Evolutionary conservation across 192 early-diverging fungal species (phyloP), one percentile per base, ranked within the genome.

Genomic region (Chytriomyces sp.): DNA sequence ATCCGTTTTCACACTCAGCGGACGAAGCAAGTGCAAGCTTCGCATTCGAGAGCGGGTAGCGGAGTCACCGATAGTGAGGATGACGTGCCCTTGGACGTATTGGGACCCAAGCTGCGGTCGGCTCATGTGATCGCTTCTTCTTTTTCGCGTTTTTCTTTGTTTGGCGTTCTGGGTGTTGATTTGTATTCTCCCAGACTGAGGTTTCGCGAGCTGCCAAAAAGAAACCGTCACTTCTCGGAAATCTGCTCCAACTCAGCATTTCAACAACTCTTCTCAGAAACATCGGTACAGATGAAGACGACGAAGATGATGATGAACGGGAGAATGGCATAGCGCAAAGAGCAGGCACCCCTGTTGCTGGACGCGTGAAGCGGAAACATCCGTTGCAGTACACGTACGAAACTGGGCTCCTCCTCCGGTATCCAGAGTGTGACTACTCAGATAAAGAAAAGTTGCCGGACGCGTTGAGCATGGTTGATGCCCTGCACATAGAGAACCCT

Each of bases 371-470:
- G 49, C 49, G 67, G 24, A 64, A 43, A 50, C 87, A 88, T 75
- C 87, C 87, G 8, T 26, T 88, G 10, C 77, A 85, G 5, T 82
- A 84, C 71, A 61, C 62, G 48, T 88, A 83, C 65, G 60, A 61
- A 5, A 76, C 80, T 45, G 61, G 76, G 13, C 62, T 83, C 13
- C 67, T 87, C 20, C 77, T 60, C 28, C 46, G 85, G 44, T 87
- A 85, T 79, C 85, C 87, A 7, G 71, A 69, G 43, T 66, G 57
- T 9, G 85, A 87, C 63, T 78, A 86, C 57, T 45, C 65, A 6
- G 82, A 86, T 11, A 70, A 77, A 44, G 77, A 72, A 28, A 57
- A 48, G 60, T 87, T 85, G 69, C 85, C 87, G 9, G 47, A 81
- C 6, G 80, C 76, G 59, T 45, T 83, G 5, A 60, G 82, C 35